phyloP scores from a whole-genome alignment of 768 basidiomycete genomes.

The Mycena olivaceomarginata region DNA sequence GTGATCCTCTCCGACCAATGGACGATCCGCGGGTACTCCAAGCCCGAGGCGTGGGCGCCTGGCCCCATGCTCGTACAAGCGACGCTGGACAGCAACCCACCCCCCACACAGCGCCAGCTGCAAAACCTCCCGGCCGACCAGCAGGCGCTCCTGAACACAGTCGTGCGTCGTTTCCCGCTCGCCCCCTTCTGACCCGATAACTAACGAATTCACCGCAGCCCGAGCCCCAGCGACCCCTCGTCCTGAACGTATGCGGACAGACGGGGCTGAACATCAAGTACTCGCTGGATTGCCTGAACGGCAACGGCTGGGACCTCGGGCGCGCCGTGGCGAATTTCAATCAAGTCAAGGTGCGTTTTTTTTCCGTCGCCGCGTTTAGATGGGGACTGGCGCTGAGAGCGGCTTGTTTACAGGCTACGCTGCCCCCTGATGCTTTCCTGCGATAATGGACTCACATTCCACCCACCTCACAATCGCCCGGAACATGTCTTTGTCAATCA shows the following conservation, averaged over 20 bases:
- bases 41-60: constrained; percentile 85
- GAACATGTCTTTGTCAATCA: constrained; percentile 11
- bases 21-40: constrained; percentile 89
- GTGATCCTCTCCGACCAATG: constrained; percentile 93
- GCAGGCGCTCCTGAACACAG: constrained; percentile 69
- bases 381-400: background rate
- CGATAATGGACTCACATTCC: constrained; percentile 18
- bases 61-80: constrained; percentile 87
- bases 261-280: constrained; percentile 89
- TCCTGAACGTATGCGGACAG: constrained; percentile 80
- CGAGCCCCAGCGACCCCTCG: constrained; percentile 81
- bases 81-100: constrained; percentile 43
- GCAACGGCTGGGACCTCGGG: constrained; percentile 90
- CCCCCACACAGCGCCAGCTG: constrained; percentile 51
- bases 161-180: constrained; percentile 68
- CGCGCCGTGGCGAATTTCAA: constrained; percentile 91
- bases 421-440: constrained; percentile 75
- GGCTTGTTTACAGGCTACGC: constrained; percentile 59
- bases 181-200: constrained; percentile 24
- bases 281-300: constrained; percentile 89
- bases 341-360: constrained; percentile 83
- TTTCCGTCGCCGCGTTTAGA: background rate
- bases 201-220: constrained; percentile 63
- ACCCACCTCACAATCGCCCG: background rate
- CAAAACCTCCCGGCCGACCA: constrained; percentile 63